Evolutionary conservation across 2,329 filamentous ascomycete genomes (phyloP).

Genomic region (Rhynchosporium secalis): DNA sequence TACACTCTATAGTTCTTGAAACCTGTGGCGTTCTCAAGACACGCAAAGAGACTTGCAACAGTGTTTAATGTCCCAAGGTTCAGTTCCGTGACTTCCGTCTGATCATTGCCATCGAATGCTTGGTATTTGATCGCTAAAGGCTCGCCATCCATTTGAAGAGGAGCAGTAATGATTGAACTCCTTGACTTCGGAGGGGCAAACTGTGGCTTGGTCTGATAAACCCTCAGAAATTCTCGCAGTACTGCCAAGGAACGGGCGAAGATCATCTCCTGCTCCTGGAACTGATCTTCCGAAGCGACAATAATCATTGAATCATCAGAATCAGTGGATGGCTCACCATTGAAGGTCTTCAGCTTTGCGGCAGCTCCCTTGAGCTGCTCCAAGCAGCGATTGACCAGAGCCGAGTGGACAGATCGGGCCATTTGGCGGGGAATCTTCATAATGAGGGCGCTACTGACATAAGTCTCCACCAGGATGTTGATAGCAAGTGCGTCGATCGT

Average conservation of each 20-base stretch:
- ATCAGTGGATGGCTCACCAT: conserved; percentile 45
- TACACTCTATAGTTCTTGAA: conserved; percentile 77
- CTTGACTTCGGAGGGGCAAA: conserved; percentile 60
- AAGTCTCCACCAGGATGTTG: conserved; percentile 70
- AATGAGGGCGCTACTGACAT: conserved; percentile 61
- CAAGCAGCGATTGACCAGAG: conserved; percentile 72
- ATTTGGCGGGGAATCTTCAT: conserved; percentile 49
- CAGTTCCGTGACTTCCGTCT: conserved; percentile 61
- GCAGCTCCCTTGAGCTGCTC: conserved; percentile 67
- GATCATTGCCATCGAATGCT: conserved; percentile 62
- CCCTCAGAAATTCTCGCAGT: conserved; percentile 65
- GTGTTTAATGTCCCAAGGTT: conserved; percentile 71
- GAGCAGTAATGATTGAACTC: conserved; percentile 50
- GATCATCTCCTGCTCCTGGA: conserved; percentile 56
- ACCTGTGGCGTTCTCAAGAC: conserved; percentile 66
- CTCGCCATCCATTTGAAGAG: conserved; percentile 60
- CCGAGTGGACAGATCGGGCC: conserved; percentile 62
- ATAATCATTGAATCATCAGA: conserved; percentile 56
- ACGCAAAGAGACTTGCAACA: conserved; percentile 65
- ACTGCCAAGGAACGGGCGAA: conserved; percentile 71
- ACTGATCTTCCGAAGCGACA: conserved; percentile 49
- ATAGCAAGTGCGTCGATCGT: conserved; percentile 70
- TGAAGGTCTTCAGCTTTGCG: conserved; percentile 52
- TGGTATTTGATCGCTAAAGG: conserved; percentile 71
- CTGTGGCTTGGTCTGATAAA: conserved; percentile 61